Evolutionary conservation across 768 basidiomycete species (phyloP), one percentile per base, ranked within the genome.

Genomic region (Termitomyces sp.): DNA sequence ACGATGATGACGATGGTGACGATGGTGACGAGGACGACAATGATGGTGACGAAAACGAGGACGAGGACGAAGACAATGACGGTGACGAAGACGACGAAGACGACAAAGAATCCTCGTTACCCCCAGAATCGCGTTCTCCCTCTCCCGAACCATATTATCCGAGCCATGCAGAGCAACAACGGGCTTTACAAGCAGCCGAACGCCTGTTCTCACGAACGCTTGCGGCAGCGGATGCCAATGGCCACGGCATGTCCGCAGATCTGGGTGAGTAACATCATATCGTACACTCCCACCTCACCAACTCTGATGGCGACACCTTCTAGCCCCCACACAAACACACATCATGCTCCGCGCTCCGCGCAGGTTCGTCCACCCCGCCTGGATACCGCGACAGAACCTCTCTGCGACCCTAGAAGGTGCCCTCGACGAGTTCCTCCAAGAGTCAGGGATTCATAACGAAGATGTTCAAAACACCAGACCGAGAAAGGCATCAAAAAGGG

Each of bases 241-340:
- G 70, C 0, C 54, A 67, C 33, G 68, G 69, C 5, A 69, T 72
- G 65, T 67, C 68, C 8, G 63, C 60, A 30, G 74, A 75, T 57
- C 60, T 74, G 57, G 63, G 73, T 74, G 56, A 32, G 65, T 67
- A 18, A 49, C 40, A 5, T 32, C 1, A 23, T 55, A 23, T 18
- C 32, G 6, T 16, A 28, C 10, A 13, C 20, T 13, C 10, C 43
- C n/a, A 28, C 10, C 50, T n/a, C 20, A 20, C 23, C 47, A 18
- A 43, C 4, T 43, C 32, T 47, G 2, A 51, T 3, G 10, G 55
- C 28, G 35, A 13, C 32, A 46, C 20, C 28, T 10, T 30, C 18
- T 46, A 81, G 79, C 76, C 2, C 76, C 79, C 2, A 78, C 77
- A 0, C 77, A 79, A 58, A 78, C 76, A n/a, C 75, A 81, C 58